Evolutionary conservation across 352 stramenopile species (phyloP).

Genomic region (Globisporangium perplexum): DNA sequence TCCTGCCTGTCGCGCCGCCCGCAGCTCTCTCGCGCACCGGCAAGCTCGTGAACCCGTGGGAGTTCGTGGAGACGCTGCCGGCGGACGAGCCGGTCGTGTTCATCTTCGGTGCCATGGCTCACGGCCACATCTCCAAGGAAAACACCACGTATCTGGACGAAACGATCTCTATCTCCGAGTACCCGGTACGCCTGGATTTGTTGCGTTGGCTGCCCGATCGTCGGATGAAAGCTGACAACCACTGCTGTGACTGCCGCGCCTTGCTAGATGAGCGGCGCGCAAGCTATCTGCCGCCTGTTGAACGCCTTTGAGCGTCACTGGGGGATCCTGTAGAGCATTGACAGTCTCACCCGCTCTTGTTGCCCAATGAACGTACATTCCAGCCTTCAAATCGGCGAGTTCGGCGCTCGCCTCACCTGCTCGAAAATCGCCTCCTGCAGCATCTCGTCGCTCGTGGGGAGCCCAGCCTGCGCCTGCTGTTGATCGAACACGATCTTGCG

Average conservation of each 20-base stretch:
- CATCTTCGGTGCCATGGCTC: constrained; percentile 96
- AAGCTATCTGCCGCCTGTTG: constrained; percentile 95
- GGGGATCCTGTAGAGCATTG: constrained; percentile 94
- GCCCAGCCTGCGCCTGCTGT: constrained; percentile 90
- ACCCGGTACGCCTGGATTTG: constrained; percentile 63
- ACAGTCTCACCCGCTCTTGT: neutral
- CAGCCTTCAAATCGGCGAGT: constrained; percentile 23
- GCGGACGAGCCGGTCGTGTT: constrained; percentile 94
- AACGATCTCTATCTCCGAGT: constrained; percentile 97
- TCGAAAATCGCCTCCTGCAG: constrained; percentile 91
- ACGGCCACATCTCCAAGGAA: constrained; percentile 95
- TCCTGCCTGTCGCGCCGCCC: too few species aligned
- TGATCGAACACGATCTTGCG: constrained; percentile 98
- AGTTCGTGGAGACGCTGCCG: constrained; percentile 91
- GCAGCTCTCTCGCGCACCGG: constrained; percentile 91
- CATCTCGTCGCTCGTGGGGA: constrained; percentile 91
- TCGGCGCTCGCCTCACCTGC: constrained; percentile 82
- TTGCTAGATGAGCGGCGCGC: constrained; percentile 89
- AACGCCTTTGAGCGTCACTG: constrained; percentile 98
- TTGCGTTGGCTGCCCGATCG: neutral
- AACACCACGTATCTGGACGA: constrained; percentile 98
- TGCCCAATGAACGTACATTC: neutral
- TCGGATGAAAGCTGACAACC: neutral
- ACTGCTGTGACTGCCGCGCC: neutral
- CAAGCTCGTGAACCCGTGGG: constrained; percentile 92